phyloP scores from a whole-genome alignment of 2,329 filamentous ascomycete species.

The Berkeleyomyces basicola region DNA sequence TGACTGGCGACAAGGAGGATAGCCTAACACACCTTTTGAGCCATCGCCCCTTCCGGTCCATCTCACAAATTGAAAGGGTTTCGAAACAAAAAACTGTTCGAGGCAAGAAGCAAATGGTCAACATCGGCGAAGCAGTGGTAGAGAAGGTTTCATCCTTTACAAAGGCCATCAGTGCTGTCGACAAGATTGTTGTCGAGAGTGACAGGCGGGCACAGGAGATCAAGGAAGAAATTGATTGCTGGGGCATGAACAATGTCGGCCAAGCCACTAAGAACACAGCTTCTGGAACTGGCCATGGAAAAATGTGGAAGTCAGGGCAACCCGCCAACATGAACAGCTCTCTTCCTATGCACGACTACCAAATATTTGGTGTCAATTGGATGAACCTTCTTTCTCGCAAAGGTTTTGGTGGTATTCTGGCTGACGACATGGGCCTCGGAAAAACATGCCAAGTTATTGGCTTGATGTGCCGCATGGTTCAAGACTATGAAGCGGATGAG shows the following conservation, averaged over 20 bases:
- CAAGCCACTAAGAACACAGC: slow-evolving; percentile 17
- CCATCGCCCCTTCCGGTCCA: slow-evolving; percentile 50
- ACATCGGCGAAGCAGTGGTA: slow-evolving; percentile 36
- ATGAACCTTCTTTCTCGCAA: slow-evolving; percentile 67
- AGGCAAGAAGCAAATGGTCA: slow-evolving; percentile 23
- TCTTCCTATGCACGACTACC: slow-evolving; percentile 76
- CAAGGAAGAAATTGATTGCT: slow-evolving; percentile 29
- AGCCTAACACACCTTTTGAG: slow-evolving; percentile 53
- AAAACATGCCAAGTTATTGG: slow-evolving; percentile 96
- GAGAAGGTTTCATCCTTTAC: slow-evolving; percentile 51
- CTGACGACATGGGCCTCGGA: slow-evolving; percentile 92
- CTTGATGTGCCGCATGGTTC: slow-evolving; percentile 68
- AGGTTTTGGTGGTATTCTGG: slow-evolving; percentile 72
- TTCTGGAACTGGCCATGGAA: neutral
- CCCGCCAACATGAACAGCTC: slow-evolving; percentile 62
- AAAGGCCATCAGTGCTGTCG: slow-evolving; percentile 65
- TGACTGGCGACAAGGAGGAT: slow-evolving; percentile 57
- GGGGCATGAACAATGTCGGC: slow-evolving; percentile 34
- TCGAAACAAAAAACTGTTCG: slow-evolving; percentile 34
- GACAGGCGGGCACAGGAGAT: slow-evolving; percentile 49
- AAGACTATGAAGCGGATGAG: slow-evolving; percentile 32
- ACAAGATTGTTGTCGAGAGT: slow-evolving; percentile 62
- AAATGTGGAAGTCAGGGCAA: slow-evolving; percentile 30
- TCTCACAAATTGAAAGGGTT: slow-evolving; percentile 45
- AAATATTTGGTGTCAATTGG: slow-evolving; percentile 92